phyloP scores from a whole-genome alignment of 179 eudicot species.

The Heliamphora pulchella region DNA sequence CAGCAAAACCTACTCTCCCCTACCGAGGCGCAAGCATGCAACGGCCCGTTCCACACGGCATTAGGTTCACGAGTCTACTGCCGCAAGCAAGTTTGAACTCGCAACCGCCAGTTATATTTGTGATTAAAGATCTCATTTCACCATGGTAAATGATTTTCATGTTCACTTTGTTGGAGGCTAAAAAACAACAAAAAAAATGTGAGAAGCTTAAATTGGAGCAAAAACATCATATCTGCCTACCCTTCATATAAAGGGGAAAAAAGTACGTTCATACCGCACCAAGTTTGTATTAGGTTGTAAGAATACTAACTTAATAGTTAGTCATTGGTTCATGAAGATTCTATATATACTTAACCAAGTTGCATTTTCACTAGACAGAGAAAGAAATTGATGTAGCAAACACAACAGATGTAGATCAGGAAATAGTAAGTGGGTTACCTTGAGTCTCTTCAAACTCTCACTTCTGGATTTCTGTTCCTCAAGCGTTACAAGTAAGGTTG shows the following conservation, averaged over 20 bases:
- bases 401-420: neutral
- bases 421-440: conserved; percentile 27
- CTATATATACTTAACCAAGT: neutral
- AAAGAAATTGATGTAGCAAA: neutral
- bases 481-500: conserved; percentile 27
- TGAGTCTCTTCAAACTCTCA: conserved; percentile 43
- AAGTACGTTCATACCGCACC: neutral
- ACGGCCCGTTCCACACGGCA: too few species aligned
- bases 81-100: neutral
- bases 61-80: neutral
- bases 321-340: neutral
- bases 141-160: neutral
- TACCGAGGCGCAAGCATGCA: too few species aligned
- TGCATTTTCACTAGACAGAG: neutral
- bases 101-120: neutral
- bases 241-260: too few species aligned
- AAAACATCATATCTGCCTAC: too few species aligned
- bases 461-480: conserved; percentile 37
- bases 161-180: too few species aligned
- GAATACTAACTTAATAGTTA: neutral
- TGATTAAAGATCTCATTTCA: neutral
- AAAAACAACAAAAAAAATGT: too few species aligned
- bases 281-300: neutral
- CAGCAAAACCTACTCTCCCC: too few species aligned
- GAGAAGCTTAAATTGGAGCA: too few species aligned